Percentiles rank a stretch among this genome's conserved stretches.
Evolutionary conservation across 139 green algal genomes (phyloP).

Genomic region (Penium margaritaceum): DNA sequence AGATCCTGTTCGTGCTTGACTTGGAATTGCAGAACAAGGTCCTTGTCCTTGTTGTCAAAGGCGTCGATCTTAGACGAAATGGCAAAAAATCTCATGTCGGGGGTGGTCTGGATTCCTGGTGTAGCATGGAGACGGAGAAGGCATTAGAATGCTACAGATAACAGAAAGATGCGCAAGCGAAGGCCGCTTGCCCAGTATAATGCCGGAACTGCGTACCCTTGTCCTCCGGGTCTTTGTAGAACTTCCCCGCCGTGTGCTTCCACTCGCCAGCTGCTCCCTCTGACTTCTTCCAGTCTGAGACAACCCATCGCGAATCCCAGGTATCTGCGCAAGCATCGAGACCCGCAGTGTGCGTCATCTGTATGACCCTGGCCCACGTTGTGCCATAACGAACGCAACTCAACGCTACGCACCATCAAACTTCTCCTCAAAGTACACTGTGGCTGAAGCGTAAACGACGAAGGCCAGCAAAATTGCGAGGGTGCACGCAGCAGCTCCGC

Average conservation of each 20-base stretch:
- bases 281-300: constrained; percentile 63
- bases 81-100: constrained; percentile 72
- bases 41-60: constrained; percentile 74
- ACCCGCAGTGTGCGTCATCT: too few species aligned
- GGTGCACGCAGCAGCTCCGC: too few species aligned
- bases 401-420: too few species aligned
- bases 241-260: constrained; percentile 64
- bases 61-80: constrained; percentile 57
- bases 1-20: constrained; percentile 83
- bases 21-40: constrained; percentile 76
- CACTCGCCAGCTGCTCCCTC: constrained; percentile 66
- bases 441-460: too few species aligned
- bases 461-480: too few species aligned
- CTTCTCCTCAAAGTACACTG: too few species aligned
- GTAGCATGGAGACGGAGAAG: too few species aligned
- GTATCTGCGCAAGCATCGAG: constrained; percentile 38
- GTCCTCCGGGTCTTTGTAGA: constrained; percentile 54
- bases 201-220: too few species aligned
- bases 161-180: not conserved
- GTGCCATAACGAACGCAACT: too few species aligned
- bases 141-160: too few species aligned
- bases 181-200: too few species aligned
- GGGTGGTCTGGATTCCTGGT: constrained; percentile 67
- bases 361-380: too few species aligned
- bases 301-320: constrained; percentile 66